Conservation (phyloP, 208 protist species). For the Naegleria gruberi region DNA sequence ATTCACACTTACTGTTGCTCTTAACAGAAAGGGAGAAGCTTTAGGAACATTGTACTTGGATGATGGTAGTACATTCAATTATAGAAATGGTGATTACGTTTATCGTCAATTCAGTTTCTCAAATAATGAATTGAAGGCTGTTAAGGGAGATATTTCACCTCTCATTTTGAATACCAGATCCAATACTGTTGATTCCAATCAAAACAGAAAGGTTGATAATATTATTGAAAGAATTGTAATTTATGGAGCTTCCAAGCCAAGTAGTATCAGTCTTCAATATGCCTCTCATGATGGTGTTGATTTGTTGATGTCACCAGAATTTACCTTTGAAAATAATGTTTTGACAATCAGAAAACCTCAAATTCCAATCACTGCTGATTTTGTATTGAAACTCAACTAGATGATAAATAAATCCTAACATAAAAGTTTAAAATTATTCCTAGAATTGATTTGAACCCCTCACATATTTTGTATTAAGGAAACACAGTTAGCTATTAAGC, state of each 20-base stretch:
- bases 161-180: not conserved
- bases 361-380: not conserved
- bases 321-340: not conserved
- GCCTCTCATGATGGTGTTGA: not conserved
- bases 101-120: conserved; percentile 20
- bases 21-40: conserved; percentile 25
- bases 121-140: not conserved
- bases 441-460: too few relatives aligned
- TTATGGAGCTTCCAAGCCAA: not conserved
- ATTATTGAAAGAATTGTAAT: not conserved
- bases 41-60: conserved; percentile 53
- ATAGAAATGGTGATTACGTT: conserved; percentile 32
- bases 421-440: too few relatives aligned
- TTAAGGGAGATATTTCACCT: not conserved
- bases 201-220: not conserved
- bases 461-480: too few relatives aligned
- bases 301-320: not conserved
- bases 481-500: too few relatives aligned
- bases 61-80: conserved; percentile 50
- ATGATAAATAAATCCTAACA: too few relatives aligned
- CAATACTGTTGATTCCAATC: not conserved
- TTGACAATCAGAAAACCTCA: not conserved
- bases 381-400: not conserved
- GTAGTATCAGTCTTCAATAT: not conserved
- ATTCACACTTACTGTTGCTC: conserved; percentile 78